Evolutionary conservation across 2,329 filamentous ascomycete species (phyloP), one percentile per base, ranked within the genome.

Genomic region (Thelonectria rubi): DNA sequence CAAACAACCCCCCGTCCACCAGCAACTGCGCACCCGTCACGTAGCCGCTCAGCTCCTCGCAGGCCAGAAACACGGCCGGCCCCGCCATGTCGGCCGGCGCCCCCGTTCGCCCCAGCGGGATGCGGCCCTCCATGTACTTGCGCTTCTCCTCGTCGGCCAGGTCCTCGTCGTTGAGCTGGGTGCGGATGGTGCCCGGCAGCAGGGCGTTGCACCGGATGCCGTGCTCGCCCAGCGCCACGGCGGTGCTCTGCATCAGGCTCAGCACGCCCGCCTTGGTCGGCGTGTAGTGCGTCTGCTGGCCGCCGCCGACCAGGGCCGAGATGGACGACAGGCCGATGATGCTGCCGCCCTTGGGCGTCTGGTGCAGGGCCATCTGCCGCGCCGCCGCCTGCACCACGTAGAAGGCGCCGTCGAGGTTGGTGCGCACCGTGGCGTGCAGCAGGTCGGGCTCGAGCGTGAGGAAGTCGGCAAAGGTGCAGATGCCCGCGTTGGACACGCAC

Each of bases 381-480:
- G 92, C 93, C 2, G 92, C 93, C 0, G 93, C 91, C 81, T 97
- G 93, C 20, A 91, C 89, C 37, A 91, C 85, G 80, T 93, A 94
- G 80, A 96, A 97, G n/a, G 93, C 91, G 46, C 93, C 93, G 68
- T 90, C 88, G 67, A 97, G 87, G 78, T 97, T 97, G 51, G 91
- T 94, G 39, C 85, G 81, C 42, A 96, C 81, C 3, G 93, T 96
- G 56, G 83, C 81, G 63, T 85, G 79, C 72, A 93, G 91, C 56
- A 96, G 87, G 58, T 89, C 85, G 1, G 88, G 84, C 10, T 87
- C 82, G 45, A 97, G 84, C 18, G 90, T 87, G 21, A 97, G 79
- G 73, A 97, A 96, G 67, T 96, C 91, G 60, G 90, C 89, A 77
- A 97, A 97, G 65, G 91, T 86, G 81, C 93, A 97, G 61, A 97